Percentiles rank a stretch among this genome's conserved stretches.
phyloP scores from a whole-genome alignment of 2,329 filamentous ascomycete species.

The Stromatinia cepivora region DNA sequence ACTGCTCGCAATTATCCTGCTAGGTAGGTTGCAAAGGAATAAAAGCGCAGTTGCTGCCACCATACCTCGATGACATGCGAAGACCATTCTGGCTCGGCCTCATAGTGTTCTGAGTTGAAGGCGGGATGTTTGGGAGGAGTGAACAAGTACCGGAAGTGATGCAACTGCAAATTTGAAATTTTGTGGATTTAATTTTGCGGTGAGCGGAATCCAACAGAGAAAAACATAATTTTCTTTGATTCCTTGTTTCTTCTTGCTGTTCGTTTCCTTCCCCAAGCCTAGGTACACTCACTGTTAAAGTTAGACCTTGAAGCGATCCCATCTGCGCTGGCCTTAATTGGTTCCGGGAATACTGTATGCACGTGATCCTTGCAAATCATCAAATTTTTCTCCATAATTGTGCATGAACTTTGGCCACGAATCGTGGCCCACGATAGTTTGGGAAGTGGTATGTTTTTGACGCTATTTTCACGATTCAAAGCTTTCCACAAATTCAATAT shows the following conservation, averaged over 20 bases:
- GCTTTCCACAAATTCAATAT: slow-evolving; percentile 12
- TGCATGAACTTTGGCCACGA: slow-evolving; percentile 16
- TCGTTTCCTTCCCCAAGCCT: slow-evolving; percentile 11
- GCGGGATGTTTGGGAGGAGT: slow-evolving; percentile 13
- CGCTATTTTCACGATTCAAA: slow-evolving; percentile 4
- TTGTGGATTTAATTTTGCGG: slow-evolving; percentile 20
- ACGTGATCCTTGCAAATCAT: slow-evolving; percentile 1
- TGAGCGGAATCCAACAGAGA: slow-evolving; percentile 8
- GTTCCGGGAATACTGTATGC: neutral
- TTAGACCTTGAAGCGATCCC: slow-evolving; percentile 13
- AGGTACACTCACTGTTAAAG: slow-evolving; percentile 5
- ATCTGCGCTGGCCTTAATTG: neutral
- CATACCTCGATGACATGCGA: slow-evolving; percentile 28
- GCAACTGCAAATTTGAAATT: slow-evolving; percentile 11
- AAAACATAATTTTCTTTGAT: slow-evolving; percentile 18
- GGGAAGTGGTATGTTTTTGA: slow-evolving; percentile 19
- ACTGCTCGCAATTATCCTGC: slow-evolving; percentile 31
- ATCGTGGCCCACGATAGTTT: neutral
- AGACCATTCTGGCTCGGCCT: slow-evolving; percentile 29
- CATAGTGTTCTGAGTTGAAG: slow-evolving; percentile 19
- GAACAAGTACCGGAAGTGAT: neutral
- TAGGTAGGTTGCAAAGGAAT: slow-evolving; percentile 26
- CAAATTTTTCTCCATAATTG: slow-evolving; percentile 2
- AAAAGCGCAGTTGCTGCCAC: slow-evolving; percentile 31
- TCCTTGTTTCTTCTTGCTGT: slow-evolving; percentile 18